Evolutionary conservation across 352 stramenopile species (phyloP), one percentile per base, ranked within the genome.

Genomic region (Phytophthora lateralis): DNA sequence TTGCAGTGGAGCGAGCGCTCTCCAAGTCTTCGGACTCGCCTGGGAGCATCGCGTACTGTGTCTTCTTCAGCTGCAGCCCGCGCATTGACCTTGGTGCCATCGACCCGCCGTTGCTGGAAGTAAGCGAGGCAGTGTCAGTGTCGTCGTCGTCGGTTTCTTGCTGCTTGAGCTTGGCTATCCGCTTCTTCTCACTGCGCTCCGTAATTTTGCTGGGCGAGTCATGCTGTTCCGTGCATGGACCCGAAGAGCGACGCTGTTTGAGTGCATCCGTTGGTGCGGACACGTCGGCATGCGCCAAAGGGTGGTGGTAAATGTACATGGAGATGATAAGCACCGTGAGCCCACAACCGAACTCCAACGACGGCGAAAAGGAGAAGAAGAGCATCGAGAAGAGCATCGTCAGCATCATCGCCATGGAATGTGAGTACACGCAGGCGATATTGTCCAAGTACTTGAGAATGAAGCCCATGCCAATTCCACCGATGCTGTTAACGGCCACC

Each of bases 401-500:
- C 55, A 96, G 81, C 80, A 96, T 91, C 87, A 96, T 96, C 29
- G 85, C 87, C 57, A 96, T 76, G 18, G 84, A 85, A 52, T 96
- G 87, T 17, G 83, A 82, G 70, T 92, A 94, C 5, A 94, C 83
- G 52, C 80, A 90, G 32, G 84, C 87, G n/a, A 96, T 96, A 63
- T 96, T 96, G 82, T 96, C 87, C n/a, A 96, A 49, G 59, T 85
- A 96, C 67, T 94, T 94, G 55, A 96, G 73, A 49, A 96, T 90
- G 27, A 88, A 74, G 41, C 81, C 85, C 71, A 94, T 88, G 35
- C 69, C 83, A 51, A 96, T 84, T 34, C 87, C 87, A 29, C 69
- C 82, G 37, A 90, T 64, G 37, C 78, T 90, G 68, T 94, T 89
- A 38, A 93, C 80, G 6, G 78, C 65, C 32, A 96, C 80, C 38